Evolutionary conservation across 495 filamentous ascomycete species (phyloP), one percentile per base, ranked within the genome.

Genomic region (Penicillium bialowiezense): DNA sequence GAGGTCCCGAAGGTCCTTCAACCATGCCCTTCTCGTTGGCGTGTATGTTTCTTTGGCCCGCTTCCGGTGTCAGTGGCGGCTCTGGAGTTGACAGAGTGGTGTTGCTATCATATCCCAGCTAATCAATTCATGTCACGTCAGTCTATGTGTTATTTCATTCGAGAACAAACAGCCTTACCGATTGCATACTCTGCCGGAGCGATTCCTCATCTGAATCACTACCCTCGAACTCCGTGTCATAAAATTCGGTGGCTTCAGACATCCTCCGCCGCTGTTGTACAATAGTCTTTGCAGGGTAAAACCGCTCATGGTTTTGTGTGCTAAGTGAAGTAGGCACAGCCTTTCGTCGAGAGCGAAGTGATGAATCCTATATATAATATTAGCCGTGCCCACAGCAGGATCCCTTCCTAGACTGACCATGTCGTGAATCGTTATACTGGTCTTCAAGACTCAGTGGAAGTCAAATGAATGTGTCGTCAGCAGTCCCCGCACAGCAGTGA

Each of bases 1-100:
- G 91, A 3, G 91, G 91, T 4, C 91, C 91, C 52, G 73, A 76
- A 5, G 91, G 91, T 18, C 91, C 91, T 29, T 63, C 59, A 40
- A 69, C 56, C 23, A 60, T 39, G 39, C 65, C 63, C 1, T 68
- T 56, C 53, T 66, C 59, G 55, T 9, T 75, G 71, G 75, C 59
- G 58, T 79, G 77, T 19, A 37, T 5, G 12, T 15, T 48, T 13
- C 21, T 44, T 36, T 6, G 50, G 51, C 7, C 51, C 37, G 29
- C 46, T 33, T 29, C 51, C 37, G 31, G 58, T 35, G 38, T 59
- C 31, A 14, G 39, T 41, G 17, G 41, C 29, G 29, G 29, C 50
- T 62, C 58, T 8, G 46, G 49, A 3, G 51, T 54, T 5, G 60
- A 60, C 9, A 52, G 19, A 10, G 54, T 58, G 0, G 56, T 53